Base-by-base conservation (phyloP, 192 early-diverging fungal genomes). In the Gonapodya prolifera region DNA sequence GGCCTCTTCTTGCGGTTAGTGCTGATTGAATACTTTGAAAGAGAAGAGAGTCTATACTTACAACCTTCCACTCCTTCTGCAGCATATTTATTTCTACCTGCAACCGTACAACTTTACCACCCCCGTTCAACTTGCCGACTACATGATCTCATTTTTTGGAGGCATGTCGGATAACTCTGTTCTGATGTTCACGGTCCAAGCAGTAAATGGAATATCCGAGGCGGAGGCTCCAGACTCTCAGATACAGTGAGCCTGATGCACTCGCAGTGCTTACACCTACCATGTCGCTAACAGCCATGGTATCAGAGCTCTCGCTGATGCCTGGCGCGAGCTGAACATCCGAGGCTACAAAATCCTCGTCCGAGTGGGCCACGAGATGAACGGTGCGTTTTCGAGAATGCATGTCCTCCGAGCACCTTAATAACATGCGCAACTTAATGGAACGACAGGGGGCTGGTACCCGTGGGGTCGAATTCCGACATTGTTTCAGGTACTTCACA, bases 361-460 rank as follows among this genome's bases (percentile, higher is more conserved):
- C 31, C 71, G 71, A 8, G 13, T 32, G 18, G 71, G 28, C 16
- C 71, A 73, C 71, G 71, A 73, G 71, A 73, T 73, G 71, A 73
- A 73, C 31, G 71, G 71, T 32, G 31, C 45, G 45, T 16, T 61
- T 61, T 61, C 45, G 45, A 61, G 8, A 61, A 61, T 61, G 45
- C 8, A 61, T 23, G 23, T 61, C 23, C 23, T 61, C 45, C 23
- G 45, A 61, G 8, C 45, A 23, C 45, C 23, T 8, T 61, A 8
- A 8, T 23, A 61, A 16, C 23, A 16, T 61, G 8, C n/a, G 8
- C 45, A 23, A 8, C 23, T 8, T 61, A 8, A 8, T 23, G 23
- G 8, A 16, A 16, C 23, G 8, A 16, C 45, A 61, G 45, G 45
- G 8, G 45, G 45, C 8, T 61, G 45, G 45, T 61, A 61, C 23